Conservation (phyloP, 2,329 filamentous ascomycete species). For the Coniella vitis region DNA sequence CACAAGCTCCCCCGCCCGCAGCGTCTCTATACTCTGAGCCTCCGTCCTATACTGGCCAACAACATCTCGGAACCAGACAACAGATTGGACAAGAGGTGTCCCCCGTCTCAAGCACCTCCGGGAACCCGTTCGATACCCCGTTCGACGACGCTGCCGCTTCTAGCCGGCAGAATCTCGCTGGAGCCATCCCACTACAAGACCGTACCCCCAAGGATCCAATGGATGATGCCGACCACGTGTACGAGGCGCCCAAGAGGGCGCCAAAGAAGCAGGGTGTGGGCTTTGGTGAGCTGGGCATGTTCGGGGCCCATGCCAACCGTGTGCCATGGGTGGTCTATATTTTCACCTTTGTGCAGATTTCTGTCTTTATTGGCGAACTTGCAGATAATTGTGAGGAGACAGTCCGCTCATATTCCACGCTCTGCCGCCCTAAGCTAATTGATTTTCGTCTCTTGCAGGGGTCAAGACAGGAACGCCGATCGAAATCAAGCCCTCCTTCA, state of each 20-base stretch:
- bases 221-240: constrained; percentile 50
- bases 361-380: constrained; percentile 84
- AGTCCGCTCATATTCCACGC: constrained; percentile 7
- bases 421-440: constrained; percentile 2
- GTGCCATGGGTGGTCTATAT: constrained; percentile 79
- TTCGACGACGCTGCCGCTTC: constrained; percentile 51
- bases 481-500: constrained; percentile 77
- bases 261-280: constrained; percentile 39
- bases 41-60: constrained; percentile 27
- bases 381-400: constrained; percentile 67
- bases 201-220: constrained; percentile 34
- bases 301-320: constrained; percentile 46
- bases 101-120: constrained; percentile 20
- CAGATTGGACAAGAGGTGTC: constrained; percentile 17
- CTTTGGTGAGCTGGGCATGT: constrained; percentile 55
- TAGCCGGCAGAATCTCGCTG: constrained; percentile 34
- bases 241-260: constrained; percentile 43
- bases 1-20: constrained; percentile 32
- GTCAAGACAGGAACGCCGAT: constrained; percentile 72
- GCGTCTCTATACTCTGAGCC: constrained; percentile 28
- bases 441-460: constrained; percentile 38
- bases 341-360: constrained; percentile 69
- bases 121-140: constrained; percentile 57
- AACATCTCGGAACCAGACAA: constrained; percentile 25
- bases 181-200: constrained; percentile 52